Percentiles rank a stretch among this genome's conserved stretches.
phyloP scores from a whole-genome alignment of 2,329 filamentous ascomycete species.

The Hymenoscyphus occultus region DNA sequence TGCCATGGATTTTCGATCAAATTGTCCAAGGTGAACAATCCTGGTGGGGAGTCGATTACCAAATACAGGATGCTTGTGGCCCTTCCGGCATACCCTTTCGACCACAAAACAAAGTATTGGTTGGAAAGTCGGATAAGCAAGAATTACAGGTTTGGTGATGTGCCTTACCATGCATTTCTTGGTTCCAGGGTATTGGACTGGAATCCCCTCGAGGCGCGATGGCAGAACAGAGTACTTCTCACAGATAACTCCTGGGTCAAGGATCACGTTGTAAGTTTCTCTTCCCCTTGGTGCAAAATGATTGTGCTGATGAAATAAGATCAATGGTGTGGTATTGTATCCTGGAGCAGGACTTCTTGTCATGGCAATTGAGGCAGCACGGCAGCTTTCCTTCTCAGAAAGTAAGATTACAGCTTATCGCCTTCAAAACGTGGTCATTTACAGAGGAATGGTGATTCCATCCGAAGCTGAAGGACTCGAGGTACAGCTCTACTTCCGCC shows the following conservation, averaged over 20 bases:
- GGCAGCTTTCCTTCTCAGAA: neutral
- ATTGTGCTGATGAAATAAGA: no score
- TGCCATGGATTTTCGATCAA: neutral
- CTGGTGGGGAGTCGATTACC: neutral
- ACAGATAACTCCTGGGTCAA: constrained; percentile 32
- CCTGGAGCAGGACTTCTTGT: constrained; percentile 32
- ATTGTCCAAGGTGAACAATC: neutral
- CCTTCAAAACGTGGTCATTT: constrained; percentile 43
- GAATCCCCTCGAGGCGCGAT: constrained; percentile 26
- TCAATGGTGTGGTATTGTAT: constrained; percentile 24
- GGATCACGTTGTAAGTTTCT: constrained; percentile 27
- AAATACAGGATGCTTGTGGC: constrained; percentile 36
- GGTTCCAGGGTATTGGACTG: constrained; percentile 27
- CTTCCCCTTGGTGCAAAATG: no score
- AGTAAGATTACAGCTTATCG: neutral
- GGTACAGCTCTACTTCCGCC: neutral
- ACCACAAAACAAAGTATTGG: constrained; percentile 50
- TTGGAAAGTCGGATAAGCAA: constrained; percentile 48
- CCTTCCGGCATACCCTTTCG: constrained; percentile 53
- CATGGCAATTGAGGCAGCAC: constrained; percentile 35
- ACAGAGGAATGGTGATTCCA: constrained; percentile 42
- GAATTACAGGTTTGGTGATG: constrained; percentile 45
- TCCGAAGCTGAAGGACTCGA: neutral
- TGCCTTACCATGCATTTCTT: constrained; percentile 39
- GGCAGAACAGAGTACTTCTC: constrained; percentile 31